Evolutionary conservation across 768 basidiomycete species (phyloP), one percentile per base, ranked within the genome.

Genomic region (Suillus subalutaceus): DNA sequence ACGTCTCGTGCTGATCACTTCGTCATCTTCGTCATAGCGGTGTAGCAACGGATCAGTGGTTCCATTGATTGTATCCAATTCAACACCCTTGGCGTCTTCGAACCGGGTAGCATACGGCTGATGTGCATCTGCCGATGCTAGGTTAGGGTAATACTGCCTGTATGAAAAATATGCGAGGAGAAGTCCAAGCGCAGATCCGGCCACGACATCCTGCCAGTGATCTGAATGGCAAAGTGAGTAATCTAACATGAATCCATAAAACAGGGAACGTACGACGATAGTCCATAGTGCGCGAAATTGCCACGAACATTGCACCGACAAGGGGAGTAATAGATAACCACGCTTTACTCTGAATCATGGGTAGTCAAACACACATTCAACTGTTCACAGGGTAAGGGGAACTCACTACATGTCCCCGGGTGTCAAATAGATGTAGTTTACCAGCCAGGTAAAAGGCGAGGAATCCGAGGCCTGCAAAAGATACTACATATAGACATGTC

Each of bases 401-500:
- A 75, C 86, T 68, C 72, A 91, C 87, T 57, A 86, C 79, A 71
- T 93, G 85, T 9, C 95, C 96, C 41, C 88, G 84, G 41, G 79
- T 82, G 75, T 97, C 94, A 70, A 95, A 97, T 6, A 97, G 77
- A 73, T 93, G 95, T 58, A 97, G 78, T 77, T 99, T 98, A 8
- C 96, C 97, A 18, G 92, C 90, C 9, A 96, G 78, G 74, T 97
- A 99, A 69, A 94, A 90, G 6, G 90, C 79, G 32, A 99, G 81
- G 80, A 96, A 96, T 3, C 93, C 94, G 7, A 99, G 84, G 5
- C 97, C 97, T 6, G 95, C 92, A 77, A 97, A 98, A 0, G 95
- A 91, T 67, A 95, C 94, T 93, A 69, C 12, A 56, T 63, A 59
- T 20, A 16, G 23, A 23, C 65, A 5, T 68, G 59, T 50, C 8